Conservation (phyloP, 108 stramenopile species). For the Conticribra guillardii region DNA sequence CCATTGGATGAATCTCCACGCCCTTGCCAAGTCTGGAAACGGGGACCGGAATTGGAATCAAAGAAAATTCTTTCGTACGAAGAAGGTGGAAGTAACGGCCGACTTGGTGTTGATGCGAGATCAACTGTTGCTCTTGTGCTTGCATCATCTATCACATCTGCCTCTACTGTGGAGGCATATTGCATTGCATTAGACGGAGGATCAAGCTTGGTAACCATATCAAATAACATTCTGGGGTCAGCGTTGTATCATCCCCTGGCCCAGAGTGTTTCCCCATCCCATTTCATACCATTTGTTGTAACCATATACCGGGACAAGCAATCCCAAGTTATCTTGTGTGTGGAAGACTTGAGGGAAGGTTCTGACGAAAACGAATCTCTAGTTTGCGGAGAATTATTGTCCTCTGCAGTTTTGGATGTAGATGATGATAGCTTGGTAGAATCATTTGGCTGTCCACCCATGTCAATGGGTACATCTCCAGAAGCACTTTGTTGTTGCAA, state of each 20-base stretch:
- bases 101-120: slow-evolving; percentile 60
- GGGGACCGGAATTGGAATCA: slow-evolving; percentile 77
- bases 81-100: slow-evolving; percentile 90
- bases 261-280: slow-evolving; percentile 30
- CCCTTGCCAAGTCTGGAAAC: slow-evolving; percentile 86
- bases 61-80: slow-evolving; percentile 90
- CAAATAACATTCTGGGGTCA: slow-evolving; percentile 77
- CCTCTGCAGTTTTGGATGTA: slow-evolving; percentile 58
- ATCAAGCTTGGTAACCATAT: slow-evolving; percentile 64
- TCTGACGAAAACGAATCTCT: slow-evolving; percentile 33
- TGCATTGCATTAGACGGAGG: slow-evolving; percentile 75
- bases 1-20: slow-evolving; percentile 84
- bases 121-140: slow-evolving; percentile 77
- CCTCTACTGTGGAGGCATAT: slow-evolving; percentile 78
- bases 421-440: slow-evolving; percentile 50
- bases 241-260: slow-evolving; percentile 61
- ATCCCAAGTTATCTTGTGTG: slow-evolving; percentile 46
- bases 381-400: slow-evolving; percentile 51
- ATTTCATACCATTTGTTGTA: slow-evolving; percentile 70
- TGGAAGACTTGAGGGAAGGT: slow-evolving; percentile 39
- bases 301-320: slow-evolving; percentile 43
- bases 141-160: slow-evolving; percentile 62
- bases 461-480: slow-evolving; percentile 87
- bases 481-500: slow-evolving; percentile 74
- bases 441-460: slow-evolving; percentile 59